phyloP scores from a whole-genome alignment of 208 protist genomes.

The Lotmaria passim region DNA sequence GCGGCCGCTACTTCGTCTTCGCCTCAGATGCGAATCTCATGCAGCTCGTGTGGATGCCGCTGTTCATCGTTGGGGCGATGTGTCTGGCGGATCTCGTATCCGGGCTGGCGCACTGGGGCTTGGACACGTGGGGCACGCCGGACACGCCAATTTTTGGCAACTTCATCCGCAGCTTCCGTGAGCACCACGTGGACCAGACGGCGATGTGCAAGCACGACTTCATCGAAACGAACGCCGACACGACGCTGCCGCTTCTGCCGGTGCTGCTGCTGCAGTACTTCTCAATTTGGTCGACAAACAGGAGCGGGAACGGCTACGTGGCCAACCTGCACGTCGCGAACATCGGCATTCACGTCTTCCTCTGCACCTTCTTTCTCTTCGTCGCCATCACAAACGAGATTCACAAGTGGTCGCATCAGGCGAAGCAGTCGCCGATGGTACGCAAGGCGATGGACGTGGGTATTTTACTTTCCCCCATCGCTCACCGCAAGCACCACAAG shows the following conservation, averaged over 20 bases:
- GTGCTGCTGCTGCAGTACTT: conserved; percentile 63
- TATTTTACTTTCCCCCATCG: conserved; percentile 83
- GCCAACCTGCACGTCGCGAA: conserved; percentile 68
- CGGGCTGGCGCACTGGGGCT: conserved; percentile 92
- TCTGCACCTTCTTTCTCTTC: conserved; percentile 78
- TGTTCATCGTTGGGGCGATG: conserved; percentile 81
- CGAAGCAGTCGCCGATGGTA: conserved; percentile 63
- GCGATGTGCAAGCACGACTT: conserved; percentile 95
- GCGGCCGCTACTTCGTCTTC: conserved; percentile 79
- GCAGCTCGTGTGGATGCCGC: conserved; percentile 76
- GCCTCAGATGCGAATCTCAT: conserved; percentile 54
- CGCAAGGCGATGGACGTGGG: conserved; percentile 68
- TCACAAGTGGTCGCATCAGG: conserved; percentile 94
- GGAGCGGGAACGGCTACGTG: conserved; percentile 48
- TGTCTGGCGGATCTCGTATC: conserved; percentile 90
- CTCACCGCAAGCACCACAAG: conserved; percentile 92
- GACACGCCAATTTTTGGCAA: conserved; percentile 89
- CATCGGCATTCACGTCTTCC: conserved; percentile 72
- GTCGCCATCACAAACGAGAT: conserved; percentile 94
- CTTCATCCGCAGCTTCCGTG: conserved; percentile 95
- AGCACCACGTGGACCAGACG: conserved; percentile 93
- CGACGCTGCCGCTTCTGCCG: conserved; percentile 87
- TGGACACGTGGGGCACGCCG: conserved; percentile 94
- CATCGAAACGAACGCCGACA: conserved; percentile 96
- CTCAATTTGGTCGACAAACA: conserved; percentile 41